Evolutionary conservation across 2,329 filamentous ascomycete species (phyloP).

Genomic region (Cladosporium sp.): DNA sequence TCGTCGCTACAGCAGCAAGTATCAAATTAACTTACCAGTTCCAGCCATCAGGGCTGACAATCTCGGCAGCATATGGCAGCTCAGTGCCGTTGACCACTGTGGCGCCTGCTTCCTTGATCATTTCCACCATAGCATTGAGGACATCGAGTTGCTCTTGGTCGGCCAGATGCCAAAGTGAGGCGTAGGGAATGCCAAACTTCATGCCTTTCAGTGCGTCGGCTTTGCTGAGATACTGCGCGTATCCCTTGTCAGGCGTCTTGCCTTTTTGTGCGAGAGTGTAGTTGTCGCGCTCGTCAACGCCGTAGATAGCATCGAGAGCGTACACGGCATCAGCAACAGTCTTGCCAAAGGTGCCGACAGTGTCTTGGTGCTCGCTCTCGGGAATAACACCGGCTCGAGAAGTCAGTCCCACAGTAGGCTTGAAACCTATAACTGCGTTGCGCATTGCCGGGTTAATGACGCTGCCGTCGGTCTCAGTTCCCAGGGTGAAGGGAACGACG

Average conservation of each 20-base stretch:
- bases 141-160: conserved; percentile 56
- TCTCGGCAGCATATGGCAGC: conserved; percentile 60
- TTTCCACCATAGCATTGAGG: conserved; percentile 51
- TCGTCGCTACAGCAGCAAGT: not conserved
- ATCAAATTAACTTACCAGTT: conserved; percentile 53
- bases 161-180: conserved; percentile 67
- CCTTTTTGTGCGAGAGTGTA: conserved; percentile 62
- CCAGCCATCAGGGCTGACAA: conserved; percentile 69
- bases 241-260: conserved; percentile 58
- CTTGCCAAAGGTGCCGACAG: conserved; percentile 65
- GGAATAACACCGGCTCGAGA: conserved; percentile 62
- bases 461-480: conserved; percentile 70
- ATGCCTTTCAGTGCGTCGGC: conserved; percentile 59
- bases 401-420: conserved; percentile 73
- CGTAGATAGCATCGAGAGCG: conserved; percentile 68
- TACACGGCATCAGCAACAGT: conserved; percentile 69
- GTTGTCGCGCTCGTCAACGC: conserved; percentile 63
- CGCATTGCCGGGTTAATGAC: conserved; percentile 71
- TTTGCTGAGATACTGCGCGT: conserved; percentile 56
- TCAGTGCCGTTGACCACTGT: conserved; percentile 70
- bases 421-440: conserved; percentile 70
- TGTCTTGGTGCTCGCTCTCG: conserved; percentile 67
- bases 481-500: conserved; percentile 63
- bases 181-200: conserved; percentile 70
- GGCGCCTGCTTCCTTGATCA: conserved; percentile 63